These are phyloP conservation scores for Monilinia polystroma DNA, from an alignment of 2,329 filamentous ascomycete species.

Conservation along the genomic window DNA sequence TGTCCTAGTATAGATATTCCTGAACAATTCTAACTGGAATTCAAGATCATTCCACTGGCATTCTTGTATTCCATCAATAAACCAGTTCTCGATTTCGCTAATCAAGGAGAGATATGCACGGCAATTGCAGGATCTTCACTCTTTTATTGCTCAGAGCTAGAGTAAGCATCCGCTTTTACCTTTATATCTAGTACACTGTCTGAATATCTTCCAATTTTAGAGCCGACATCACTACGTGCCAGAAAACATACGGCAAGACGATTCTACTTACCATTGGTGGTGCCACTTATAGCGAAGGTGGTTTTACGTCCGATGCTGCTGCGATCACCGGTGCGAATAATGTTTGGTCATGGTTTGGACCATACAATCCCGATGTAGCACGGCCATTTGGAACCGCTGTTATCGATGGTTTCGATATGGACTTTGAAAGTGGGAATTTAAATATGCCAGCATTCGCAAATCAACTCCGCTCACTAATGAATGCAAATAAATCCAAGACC, in stretches of 20 bases:
- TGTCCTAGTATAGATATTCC: too few species aligned
- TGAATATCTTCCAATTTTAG: constrained; percentile 19
- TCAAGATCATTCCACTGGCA: constrained; percentile 60
- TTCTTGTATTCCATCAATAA: constrained; percentile 59
- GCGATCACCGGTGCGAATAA: constrained; percentile 58
- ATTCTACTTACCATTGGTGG: constrained; percentile 72
- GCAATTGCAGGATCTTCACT: constrained; percentile 57
- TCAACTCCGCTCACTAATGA: constrained; percentile 56
- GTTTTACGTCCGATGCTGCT: constrained; percentile 54
- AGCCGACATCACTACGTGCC: constrained; percentile 58
- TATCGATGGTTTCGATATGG: constrained; percentile 75
- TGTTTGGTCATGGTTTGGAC: constrained; percentile 72
- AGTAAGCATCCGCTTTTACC: constrained; percentile 47
- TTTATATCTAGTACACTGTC: background rate
- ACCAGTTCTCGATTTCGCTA: constrained; percentile 63
- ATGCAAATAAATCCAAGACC: constrained; percentile 49
- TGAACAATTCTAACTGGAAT: constrained; percentile 25
- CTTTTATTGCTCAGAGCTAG: constrained; percentile 62
- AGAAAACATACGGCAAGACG: constrained; percentile 62
- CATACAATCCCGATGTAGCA: constrained; percentile 48
- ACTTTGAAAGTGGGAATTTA: constrained; percentile 60
- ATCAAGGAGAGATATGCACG: constrained; percentile 60
- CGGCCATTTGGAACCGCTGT: constrained; percentile 66
- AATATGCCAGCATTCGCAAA: constrained; percentile 63
- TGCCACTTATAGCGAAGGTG: constrained; percentile 66